Conservation (phyloP, 345 rosid genomes). For the Citrus medica region DNA sequence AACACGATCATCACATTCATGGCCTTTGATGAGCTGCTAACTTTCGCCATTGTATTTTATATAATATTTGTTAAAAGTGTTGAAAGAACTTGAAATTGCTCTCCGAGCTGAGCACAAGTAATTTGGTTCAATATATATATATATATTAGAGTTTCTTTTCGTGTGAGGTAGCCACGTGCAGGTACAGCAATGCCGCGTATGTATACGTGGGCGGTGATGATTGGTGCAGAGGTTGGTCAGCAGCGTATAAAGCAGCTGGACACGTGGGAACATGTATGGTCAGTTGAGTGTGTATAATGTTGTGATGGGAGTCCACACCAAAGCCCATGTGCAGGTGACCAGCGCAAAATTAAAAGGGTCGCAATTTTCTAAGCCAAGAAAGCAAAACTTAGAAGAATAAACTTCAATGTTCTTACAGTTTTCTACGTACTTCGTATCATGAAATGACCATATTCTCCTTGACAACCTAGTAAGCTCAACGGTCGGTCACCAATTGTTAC, state of each 20-base stretch:
- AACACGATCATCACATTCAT: neutral
- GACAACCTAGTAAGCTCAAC: too few relatives aligned
- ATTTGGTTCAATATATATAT: neutral
- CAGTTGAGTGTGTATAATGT: neutral
- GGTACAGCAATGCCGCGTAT: too few relatives aligned
- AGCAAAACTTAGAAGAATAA: neutral
- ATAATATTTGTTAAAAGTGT: too few relatives aligned
- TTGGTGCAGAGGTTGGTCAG: neutral
- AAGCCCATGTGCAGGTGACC: too few relatives aligned
- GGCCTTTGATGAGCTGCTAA: neutral
- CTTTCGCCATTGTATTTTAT: neutral
- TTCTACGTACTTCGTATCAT: too few relatives aligned
- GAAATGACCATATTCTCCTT: too few relatives aligned
- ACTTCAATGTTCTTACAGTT: too few relatives aligned
- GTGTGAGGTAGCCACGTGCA: neutral
- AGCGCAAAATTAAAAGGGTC: neutral
- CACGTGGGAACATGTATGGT: neutral
- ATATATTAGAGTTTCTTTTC: neutral
- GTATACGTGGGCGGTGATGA: neutral
- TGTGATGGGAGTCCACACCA: neutral
- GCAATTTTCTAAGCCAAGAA: neutral
- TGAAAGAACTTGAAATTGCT: neutral
- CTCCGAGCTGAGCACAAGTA: neutral
- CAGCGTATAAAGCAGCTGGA: neutral
- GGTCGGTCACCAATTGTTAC: too few relatives aligned